These are phyloP conservation scores for Oldenlandia corymbosa DNA, from an alignment of 257 asterid genomes.

Conservation along the genomic window DNA sequence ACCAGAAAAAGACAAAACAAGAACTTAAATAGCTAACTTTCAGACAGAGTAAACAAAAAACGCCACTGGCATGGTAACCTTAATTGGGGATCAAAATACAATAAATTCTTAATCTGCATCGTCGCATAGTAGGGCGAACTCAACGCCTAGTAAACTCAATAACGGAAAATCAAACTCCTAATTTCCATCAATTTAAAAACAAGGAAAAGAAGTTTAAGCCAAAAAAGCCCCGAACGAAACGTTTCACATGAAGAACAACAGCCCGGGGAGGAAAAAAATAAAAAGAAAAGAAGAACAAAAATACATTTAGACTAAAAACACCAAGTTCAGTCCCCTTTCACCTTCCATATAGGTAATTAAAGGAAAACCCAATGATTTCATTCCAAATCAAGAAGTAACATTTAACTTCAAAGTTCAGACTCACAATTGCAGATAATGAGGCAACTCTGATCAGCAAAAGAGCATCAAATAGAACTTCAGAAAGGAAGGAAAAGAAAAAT, in stretches of 20 bases:
- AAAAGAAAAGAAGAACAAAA: background rate
- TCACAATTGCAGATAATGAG: background rate
- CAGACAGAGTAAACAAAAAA: background rate
- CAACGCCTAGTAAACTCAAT: background rate
- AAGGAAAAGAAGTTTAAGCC: background rate
- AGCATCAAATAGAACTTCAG: background rate
- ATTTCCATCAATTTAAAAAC: background rate
- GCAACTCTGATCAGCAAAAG: background rate
- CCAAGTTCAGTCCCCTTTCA: background rate
- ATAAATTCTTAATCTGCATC: background rate
- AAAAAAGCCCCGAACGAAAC: background rate
- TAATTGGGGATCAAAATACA: background rate
- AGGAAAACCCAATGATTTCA: background rate
- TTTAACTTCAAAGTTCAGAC: background rate
- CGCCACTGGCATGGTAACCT: background rate
- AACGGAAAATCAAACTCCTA: background rate
- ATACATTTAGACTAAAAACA: background rate
- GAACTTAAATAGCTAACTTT: background rate
- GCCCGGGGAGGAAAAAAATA: background rate
- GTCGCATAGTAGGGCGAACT: background rate
- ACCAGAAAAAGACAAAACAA: background rate
- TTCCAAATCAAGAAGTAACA: background rate
- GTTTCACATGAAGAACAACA: background rate
- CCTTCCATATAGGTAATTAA: background rate
- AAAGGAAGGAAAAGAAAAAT: background rate